These are phyloP conservation scores for Lignosus rhinocerotis DNA, from an alignment of 1,284 basidiomycete genomes.

Conservation along the genomic window DNA sequence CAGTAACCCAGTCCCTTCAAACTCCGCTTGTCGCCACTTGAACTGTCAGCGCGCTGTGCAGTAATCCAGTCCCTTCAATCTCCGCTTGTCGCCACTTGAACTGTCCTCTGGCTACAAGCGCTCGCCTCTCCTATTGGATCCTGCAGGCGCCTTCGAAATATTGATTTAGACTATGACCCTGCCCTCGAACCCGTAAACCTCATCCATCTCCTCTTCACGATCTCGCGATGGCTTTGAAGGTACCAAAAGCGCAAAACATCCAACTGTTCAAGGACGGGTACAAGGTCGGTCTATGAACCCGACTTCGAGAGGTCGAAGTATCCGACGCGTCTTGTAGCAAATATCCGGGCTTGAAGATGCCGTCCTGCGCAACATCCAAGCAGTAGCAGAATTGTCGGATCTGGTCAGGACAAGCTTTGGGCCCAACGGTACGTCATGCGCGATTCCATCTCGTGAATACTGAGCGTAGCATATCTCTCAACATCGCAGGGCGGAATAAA, in stretches of 20 bases:
- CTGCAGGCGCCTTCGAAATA: background rate
- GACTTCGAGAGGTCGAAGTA: background rate
- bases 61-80: too few species aligned
- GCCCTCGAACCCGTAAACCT: background rate
- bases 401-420: constrained; percentile 96
- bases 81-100: too few species aligned
- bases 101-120: too few species aligned
- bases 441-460: background rate
- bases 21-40: too few species aligned
- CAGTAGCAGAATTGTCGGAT: constrained; percentile 91
- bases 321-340: constrained; percentile 52
- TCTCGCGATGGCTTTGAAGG: constrained; percentile 83
- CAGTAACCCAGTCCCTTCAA: too few species aligned
- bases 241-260: constrained; percentile 86
- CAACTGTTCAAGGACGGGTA: constrained; percentile 96
- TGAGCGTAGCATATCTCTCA: background rate
- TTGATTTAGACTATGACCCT: background rate
- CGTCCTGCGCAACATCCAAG: constrained; percentile 93
- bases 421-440: constrained; percentile 76
- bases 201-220: background rate
- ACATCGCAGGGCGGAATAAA: constrained; percentile 80
- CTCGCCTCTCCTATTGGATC: too few species aligned
- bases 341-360: constrained; percentile 92
- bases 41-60: too few species aligned
- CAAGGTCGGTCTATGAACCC: constrained; percentile 56